Evolutionary conservation across 306 rosid species (phyloP).

Genomic region (Vigna hirtella): DNA sequence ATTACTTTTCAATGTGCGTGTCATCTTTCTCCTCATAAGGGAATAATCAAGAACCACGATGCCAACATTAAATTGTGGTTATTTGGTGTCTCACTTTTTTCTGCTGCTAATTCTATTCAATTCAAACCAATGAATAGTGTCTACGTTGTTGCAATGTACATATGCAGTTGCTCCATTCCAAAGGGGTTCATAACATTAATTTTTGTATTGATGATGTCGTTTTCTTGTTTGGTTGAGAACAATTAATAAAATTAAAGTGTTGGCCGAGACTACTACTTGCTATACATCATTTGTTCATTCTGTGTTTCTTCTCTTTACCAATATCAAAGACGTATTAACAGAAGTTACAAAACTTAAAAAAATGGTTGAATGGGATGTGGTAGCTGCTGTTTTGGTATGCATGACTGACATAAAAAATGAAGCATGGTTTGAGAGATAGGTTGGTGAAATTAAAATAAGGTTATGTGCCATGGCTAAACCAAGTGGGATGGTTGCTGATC

Average conservation of each 20-base stretch:
- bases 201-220: constrained; percentile 30
- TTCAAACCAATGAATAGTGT: constrained; percentile 27
- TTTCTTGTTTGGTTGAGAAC: constrained; percentile 23
- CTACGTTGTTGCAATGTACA: neutral
- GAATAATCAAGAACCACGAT: neutral
- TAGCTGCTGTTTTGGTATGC: constrained; percentile 11
- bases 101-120: constrained; percentile 12
- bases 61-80: neutral
- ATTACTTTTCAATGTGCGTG: neutral
- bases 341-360: neutral
- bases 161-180: constrained; percentile 10
- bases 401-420: constrained; percentile 6
- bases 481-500: neutral
- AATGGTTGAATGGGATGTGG: constrained; percentile 3
- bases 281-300: neutral
- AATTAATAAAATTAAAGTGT: constrained; percentile 24
- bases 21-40: constrained; percentile 13
- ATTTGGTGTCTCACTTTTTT: constrained; percentile 19
- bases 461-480: neutral
- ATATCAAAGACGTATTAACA: neutral
- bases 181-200: neutral
- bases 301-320: neutral
- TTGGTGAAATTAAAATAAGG: neutral
- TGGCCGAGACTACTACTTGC: neutral
- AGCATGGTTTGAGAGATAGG: neutral